These are phyloP conservation scores for Suhomyces canberraensis DNA, from an alignment of 805 yeast species.

Conservation along the genomic window DNA sequence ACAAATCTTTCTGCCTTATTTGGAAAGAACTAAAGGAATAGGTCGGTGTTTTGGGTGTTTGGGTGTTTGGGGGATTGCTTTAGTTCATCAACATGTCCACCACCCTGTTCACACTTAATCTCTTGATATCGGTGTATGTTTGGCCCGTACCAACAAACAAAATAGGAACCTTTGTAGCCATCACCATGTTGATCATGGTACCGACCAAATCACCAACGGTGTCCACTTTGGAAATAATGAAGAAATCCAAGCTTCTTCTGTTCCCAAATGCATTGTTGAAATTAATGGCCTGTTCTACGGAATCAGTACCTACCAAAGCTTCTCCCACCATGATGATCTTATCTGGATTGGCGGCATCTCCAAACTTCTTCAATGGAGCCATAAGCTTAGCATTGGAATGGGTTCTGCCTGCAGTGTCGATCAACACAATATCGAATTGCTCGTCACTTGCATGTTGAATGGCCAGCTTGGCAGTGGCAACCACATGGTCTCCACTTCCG, in stretches of 20 bases:
- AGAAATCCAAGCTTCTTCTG: slow-evolving; percentile 76
- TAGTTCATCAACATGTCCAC: slow-evolving; percentile 77
- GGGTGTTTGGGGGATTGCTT: no score
- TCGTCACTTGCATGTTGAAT: slow-evolving; percentile 71
- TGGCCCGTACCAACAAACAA: slow-evolving; percentile 96
- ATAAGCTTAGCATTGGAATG: slow-evolving; percentile 91
- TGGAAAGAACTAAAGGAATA: no score
- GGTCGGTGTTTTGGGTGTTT: no score
- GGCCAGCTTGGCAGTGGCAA: slow-evolving; percentile 88
- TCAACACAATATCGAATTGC: slow-evolving; percentile 77
- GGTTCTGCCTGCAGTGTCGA: slow-evolving; percentile 97
- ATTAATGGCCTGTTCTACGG: slow-evolving; percentile 91
- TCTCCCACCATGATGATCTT: slow-evolving; percentile 98
- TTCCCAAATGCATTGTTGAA: slow-evolving; percentile 93
- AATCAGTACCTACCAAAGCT: slow-evolving; percentile 95
- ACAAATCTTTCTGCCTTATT: no score
- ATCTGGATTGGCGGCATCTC: slow-evolving; percentile 92
- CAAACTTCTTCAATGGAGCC: slow-evolving; percentile 95
- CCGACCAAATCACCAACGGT: slow-evolving; percentile 97
- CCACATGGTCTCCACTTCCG: slow-evolving; percentile 93
- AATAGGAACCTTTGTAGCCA: slow-evolving; percentile 93
- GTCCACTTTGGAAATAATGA: slow-evolving; percentile 90
- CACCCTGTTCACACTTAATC: slow-evolving; percentile 88
- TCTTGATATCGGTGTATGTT: slow-evolving; percentile 89
- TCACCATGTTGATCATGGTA: slow-evolving; percentile 95